phyloP scores from a whole-genome alignment of 2,329 filamentous ascomycete genomes.

The Epichloe festucae region DNA sequence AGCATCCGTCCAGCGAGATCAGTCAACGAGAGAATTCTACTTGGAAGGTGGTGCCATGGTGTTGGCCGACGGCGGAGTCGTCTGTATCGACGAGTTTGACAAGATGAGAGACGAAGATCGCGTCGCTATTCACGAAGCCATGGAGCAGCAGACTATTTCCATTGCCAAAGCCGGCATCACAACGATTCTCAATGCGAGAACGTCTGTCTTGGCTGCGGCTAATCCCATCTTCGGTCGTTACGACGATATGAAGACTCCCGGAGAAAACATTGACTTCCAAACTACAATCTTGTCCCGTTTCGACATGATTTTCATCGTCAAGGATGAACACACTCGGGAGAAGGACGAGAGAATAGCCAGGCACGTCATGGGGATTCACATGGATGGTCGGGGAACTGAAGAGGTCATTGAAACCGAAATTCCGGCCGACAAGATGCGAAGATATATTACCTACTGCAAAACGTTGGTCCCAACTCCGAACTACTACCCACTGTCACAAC shows the following conservation, averaged over 20 bases:
- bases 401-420: slow-evolving; percentile 81
- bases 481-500: slow-evolving; percentile 29
- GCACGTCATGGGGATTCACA: slow-evolving; percentile 96
- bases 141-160: slow-evolving; percentile 99
- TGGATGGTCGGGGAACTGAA: slow-evolving; percentile 73
- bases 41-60: slow-evolving; percentile 98
- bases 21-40: slow-evolving; percentile 88
- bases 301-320: slow-evolving; percentile 99
- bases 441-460: slow-evolving; percentile 95
- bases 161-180: slow-evolving; percentile 98
- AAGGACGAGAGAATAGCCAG: slow-evolving; percentile 89
- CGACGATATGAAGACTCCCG: slow-evolving; percentile 93
- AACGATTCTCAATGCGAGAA: slow-evolving; percentile 90
- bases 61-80: slow-evolving; percentile 87
- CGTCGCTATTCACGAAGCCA: slow-evolving; percentile 97
- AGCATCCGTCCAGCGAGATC: slow-evolving; percentile 88
- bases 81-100: slow-evolving; percentile 98
- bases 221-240: slow-evolving; percentile 98
- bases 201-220: slow-evolving; percentile 86
- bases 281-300: slow-evolving; percentile 97
- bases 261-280: slow-evolving; percentile 98
- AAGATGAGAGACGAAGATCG: slow-evolving; percentile 99
- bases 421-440: slow-evolving; percentile 89
- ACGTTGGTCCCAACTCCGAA: slow-evolving; percentile 54
- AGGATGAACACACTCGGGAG: slow-evolving; percentile 79